Evolutionary conservation across 1,139 yeast genomes (phyloP).

Genomic region (Yamadazyma atlantica): DNA sequence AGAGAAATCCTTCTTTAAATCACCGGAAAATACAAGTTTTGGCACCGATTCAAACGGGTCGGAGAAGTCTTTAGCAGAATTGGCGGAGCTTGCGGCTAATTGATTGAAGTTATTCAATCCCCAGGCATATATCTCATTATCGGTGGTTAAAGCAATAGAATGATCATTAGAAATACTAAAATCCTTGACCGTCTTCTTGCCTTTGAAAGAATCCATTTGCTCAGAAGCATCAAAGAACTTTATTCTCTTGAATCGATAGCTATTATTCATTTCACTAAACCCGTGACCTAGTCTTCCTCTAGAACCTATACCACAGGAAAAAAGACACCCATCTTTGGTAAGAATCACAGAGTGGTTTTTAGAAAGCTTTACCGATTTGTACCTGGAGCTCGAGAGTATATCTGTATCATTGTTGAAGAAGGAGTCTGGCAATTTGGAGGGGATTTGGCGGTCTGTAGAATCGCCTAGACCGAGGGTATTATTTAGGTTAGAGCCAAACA

Average conservation of each 20-base stretch:
- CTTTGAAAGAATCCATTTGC: constrained; percentile 3
- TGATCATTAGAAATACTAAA: constrained; percentile 67
- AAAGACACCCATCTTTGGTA: constrained; percentile 55
- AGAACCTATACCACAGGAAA: constrained; percentile 66
- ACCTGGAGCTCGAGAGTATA: constrained; percentile 28
- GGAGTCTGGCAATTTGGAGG: constrained; percentile 27
- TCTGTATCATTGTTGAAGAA: too few relatives aligned
- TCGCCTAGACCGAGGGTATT: constrained; percentile 71
- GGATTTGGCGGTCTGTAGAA: constrained; percentile 52
- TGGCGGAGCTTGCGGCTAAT: constrained; percentile 37
- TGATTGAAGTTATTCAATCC: constrained; percentile 71
- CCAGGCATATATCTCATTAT: constrained; percentile 68
- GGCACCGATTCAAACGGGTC: constrained; percentile 50
- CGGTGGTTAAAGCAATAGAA: constrained; percentile 50
- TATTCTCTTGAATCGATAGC: constrained; percentile 38
- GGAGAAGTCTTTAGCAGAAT: constrained; percentile 22
- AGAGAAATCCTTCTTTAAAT: constrained; percentile 31
- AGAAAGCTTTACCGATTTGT: constrained; percentile 50
- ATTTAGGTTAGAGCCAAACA: constrained; percentile 67
- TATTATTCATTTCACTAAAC: constrained; percentile 33
- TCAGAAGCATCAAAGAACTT: constrained; percentile 19
- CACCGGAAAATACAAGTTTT: constrained; percentile 44
- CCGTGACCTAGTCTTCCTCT: constrained; percentile 71
- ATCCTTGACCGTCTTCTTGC: constrained; percentile 31
- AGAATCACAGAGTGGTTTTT: constrained; percentile 66